These are phyloP conservation scores for Capsella bursapastoris DNA, from an alignment of 345 rosid species.

Conservation along the genomic window DNA sequence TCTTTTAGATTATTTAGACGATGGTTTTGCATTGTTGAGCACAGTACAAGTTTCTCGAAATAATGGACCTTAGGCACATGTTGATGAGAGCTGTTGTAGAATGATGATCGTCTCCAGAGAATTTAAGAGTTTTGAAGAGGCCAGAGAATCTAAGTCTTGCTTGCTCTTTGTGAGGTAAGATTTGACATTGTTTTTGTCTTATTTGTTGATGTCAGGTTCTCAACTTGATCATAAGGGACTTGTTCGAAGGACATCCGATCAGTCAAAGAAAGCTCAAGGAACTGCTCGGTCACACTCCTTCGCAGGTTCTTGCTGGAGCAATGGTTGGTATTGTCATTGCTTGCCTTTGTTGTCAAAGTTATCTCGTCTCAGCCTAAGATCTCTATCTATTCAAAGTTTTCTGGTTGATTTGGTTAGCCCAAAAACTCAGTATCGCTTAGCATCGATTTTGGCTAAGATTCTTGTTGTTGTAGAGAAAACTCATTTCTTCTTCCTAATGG, in stretches of 20 bases:
- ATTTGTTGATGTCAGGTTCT: slow-evolving; percentile 60
- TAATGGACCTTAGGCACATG: not conserved
- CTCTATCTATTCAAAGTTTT: not conserved
- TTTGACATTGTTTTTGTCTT: not conserved
- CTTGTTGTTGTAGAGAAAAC: not conserved
- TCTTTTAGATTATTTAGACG: not conserved
- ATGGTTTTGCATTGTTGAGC: not conserved
- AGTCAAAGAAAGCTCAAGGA: slow-evolving; percentile 95
- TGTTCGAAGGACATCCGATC: slow-evolving; percentile 93
- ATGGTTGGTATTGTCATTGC: slow-evolving; percentile 77
- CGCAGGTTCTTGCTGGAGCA: slow-evolving; percentile 91
- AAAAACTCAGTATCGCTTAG: not conserved
- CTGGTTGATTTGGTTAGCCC: slow-evolving; percentile 7
- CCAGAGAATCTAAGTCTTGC: not conserved
- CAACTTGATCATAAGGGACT: slow-evolving; percentile 82
- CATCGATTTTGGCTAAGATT: slow-evolving; percentile 28
- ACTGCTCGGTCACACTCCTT: slow-evolving; percentile 89
- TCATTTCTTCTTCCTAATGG: too few relatives aligned
- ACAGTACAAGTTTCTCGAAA: not conserved
- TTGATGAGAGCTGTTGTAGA: not conserved
- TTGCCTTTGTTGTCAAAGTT: slow-evolving; percentile 70
- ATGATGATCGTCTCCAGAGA: not conserved
- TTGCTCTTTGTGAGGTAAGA: not conserved
- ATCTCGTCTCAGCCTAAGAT: slow-evolving; percentile 56
- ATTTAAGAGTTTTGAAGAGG: not conserved